Base-by-base conservation (phyloP, 371 early-diverging fungal species). In the Apophysomyces variabilis region DNA sequence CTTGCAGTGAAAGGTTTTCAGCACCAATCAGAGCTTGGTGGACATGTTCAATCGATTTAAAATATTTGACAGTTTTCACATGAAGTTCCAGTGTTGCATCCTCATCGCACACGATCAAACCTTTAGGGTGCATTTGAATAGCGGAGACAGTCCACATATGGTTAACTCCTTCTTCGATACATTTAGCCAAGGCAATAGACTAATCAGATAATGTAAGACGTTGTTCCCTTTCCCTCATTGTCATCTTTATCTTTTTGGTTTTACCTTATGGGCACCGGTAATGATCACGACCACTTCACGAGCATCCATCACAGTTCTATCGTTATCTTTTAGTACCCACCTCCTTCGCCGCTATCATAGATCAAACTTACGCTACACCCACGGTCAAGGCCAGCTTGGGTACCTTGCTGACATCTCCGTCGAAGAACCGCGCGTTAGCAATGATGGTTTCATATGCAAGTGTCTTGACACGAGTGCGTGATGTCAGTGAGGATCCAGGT, bases 71-170 rank as follows among this genome's bases (percentile, higher is more conserved):
- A 45, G 56, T 46, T 71, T 93, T 93, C 65, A 93, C 93, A 61
- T 93, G 93, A 45, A 93, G 84, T 74, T 93, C 94, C 61, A 92
- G 79, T 5, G 93, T 93, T n/a, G 93, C 92, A 62, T 93, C 94
- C 79, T 93, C 94, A 78, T 93, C 92, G 67, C 94, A 93, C 65
- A 92, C 92, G 72, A 93, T 84, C 82, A 93, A 84, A 54, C 92
- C 89, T 59, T 88, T 88, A 38, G 93, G 92, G 66, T 93, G 93
- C 64, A 90, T 76, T 73, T 93, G 93, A 64, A 93, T 89, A 36
- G 92, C 94, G 13, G 92, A 92, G 62, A 93, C 92, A 4, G 94
- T 93, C 92, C 92, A 93, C 93, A 93, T 93, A 78, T 92, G 92
- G 79, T 92, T 92, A 67, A 93, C 91, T 38, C 84, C 86, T 61